phyloP scores from a whole-genome alignment of 176 grass and related monocot genomes.

The Oryza glumipatula region DNA sequence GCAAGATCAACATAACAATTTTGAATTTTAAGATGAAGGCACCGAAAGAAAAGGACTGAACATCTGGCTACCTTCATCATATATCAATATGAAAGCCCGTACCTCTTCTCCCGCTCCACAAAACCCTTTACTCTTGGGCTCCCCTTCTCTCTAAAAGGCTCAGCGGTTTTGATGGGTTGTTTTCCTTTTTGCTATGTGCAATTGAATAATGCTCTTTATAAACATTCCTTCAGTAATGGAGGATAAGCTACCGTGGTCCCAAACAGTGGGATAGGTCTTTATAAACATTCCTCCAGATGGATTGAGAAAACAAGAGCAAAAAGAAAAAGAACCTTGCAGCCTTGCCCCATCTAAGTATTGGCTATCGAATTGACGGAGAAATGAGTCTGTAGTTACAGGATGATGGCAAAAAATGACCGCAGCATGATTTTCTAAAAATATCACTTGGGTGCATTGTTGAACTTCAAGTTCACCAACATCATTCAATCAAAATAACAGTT shows the following conservation, averaged over 20 bases:
- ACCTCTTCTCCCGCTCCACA: not conserved
- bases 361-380: not conserved
- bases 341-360: not conserved
- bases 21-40: constrained; percentile 1
- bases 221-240: not conserved
- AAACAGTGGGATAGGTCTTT: not conserved
- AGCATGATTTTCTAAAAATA: not conserved
- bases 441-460: not conserved
- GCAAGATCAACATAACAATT: not conserved
- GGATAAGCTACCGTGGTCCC: too few species aligned
- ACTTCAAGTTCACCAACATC: not conserved
- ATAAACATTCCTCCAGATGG: not conserved
- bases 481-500: not conserved
- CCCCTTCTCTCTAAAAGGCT: not conserved
- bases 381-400: not conserved
- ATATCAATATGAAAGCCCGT: not conserved
- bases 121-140: not conserved
- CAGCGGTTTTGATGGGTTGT: not conserved
- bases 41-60: not conserved
- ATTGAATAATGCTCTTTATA: not conserved
- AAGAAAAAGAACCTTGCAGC: not conserved
- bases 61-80: not conserved
- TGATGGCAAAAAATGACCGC: too few species aligned
- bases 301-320: not conserved
- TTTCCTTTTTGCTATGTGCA: not conserved